phyloP scores from a whole-genome alignment of 2,329 filamentous ascomycete species.

The Fusarium setosum region DNA sequence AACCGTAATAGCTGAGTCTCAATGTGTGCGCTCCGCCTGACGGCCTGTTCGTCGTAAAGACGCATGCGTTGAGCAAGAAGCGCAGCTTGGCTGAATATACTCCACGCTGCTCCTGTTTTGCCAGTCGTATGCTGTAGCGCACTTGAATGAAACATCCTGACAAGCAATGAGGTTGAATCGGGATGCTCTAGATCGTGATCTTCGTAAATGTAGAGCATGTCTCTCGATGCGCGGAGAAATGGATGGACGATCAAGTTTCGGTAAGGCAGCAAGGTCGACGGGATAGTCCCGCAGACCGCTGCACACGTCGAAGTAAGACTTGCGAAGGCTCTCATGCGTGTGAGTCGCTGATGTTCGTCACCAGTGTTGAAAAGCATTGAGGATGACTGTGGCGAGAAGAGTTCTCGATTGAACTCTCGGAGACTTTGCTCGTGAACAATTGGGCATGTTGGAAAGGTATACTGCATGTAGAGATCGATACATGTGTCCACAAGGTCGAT shows the following conservation, averaged over 20 bases:
- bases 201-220: background rate
- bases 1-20: background rate
- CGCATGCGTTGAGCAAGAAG: background rate
- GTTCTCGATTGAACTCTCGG: background rate
- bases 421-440: background rate
- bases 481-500: background rate
- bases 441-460: background rate
- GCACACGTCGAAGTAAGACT: background rate
- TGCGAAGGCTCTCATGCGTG: background rate
- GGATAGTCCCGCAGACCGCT: background rate
- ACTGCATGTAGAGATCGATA: background rate
- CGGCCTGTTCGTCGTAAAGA: background rate
- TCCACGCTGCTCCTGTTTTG: background rate
- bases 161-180: background rate
- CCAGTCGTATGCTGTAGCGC: background rate
- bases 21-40: background rate
- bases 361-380: background rate
- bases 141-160: background rate
- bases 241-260: background rate
- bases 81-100: background rate
- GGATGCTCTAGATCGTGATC: background rate
- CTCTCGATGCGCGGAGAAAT: background rate
- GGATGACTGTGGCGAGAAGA: background rate
- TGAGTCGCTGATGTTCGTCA: background rate
- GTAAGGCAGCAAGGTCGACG: background rate